Percentiles rank a stretch among this genome's conserved stretches.
Evolutionary conservation across 768 basidiomycete genomes (phyloP).

Genomic region (Leccinum rimulosum): DNA sequence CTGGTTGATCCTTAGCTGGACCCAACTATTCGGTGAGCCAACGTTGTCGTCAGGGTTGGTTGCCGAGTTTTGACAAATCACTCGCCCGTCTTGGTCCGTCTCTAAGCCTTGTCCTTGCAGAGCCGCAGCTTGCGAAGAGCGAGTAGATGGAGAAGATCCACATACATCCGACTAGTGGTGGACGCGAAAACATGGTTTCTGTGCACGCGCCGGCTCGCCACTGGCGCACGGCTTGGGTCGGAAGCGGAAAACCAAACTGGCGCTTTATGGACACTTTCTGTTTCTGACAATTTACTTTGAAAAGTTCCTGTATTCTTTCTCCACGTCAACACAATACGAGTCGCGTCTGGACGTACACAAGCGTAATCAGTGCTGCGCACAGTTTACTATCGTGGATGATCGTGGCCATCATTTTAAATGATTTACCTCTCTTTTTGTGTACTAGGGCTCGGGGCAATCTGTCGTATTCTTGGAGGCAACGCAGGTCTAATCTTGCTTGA

Average conservation of each 20-base stretch:
- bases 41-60: slow-evolving; percentile 8
- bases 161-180: slow-evolving; percentile 10
- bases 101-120: slow-evolving; percentile 4
- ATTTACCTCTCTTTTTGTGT: not conserved
- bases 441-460: not conserved
- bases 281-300: slow-evolving; percentile 3
- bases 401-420: not conserved
- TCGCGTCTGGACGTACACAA: not conserved
- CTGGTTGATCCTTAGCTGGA: slow-evolving; percentile 21
- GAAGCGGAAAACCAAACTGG: slow-evolving; percentile 21
- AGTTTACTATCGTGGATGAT: not conserved
- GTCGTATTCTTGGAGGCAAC: not conserved
- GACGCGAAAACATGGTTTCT: slow-evolving; percentile 13
- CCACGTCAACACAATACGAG: not conserved
- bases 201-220: slow-evolving; percentile 5
- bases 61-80: slow-evolving; percentile 1
- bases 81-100: slow-evolving; percentile 6
- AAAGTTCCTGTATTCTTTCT: slow-evolving; percentile 4
- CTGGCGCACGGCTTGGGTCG: slow-evolving; percentile 1
- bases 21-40: slow-evolving; percentile 15
- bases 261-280: slow-evolving; percentile 7
- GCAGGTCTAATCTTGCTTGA: slow-evolving; percentile 1
- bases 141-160: slow-evolving; percentile 9
- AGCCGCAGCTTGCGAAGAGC: slow-evolving; percentile 1
- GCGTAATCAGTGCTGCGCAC: not conserved